A percentile compares a stretch with the other conserved stretches of the same genome.
Evolutionary conservation across 1,139 yeast genomes (phyloP).

Genomic region (Debaryomyces sp.): DNA sequence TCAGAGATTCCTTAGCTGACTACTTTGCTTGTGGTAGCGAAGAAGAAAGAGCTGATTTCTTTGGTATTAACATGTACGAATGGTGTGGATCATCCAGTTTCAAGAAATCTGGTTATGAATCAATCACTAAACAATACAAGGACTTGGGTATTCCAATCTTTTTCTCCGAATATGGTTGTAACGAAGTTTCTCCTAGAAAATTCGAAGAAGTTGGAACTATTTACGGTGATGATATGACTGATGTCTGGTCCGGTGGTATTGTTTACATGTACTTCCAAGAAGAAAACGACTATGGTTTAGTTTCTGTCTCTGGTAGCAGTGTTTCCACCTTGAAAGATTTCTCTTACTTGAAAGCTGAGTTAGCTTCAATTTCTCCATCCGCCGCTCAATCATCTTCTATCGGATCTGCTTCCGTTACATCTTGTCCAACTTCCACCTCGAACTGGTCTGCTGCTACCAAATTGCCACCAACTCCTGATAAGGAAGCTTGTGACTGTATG

Average conservation of each 20-base stretch:
- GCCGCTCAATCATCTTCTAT: conserved; percentile 26
- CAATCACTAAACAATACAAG: conserved; percentile 69
- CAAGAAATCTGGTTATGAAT: conserved; percentile 68
- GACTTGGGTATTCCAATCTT: conserved; percentile 80
- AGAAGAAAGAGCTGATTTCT: conserved; percentile 77
- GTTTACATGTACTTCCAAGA: conserved; percentile 90
- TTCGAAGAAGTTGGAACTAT: conserved; percentile 72
- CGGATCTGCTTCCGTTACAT: conserved; percentile 21
- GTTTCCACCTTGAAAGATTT: conserved; percentile 51
- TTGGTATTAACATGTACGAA: conserved; percentile 93
- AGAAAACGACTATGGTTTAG: conserved; percentile 79
- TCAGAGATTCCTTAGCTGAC: conserved; percentile 73
- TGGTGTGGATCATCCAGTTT: conserved; percentile 86
- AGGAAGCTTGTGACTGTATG: conserved; percentile 61
- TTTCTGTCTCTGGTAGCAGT: conserved; percentile 46
- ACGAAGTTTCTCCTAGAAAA: conserved; percentile 61
- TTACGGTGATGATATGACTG: conserved; percentile 65
- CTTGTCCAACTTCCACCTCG: conserved; percentile 56
- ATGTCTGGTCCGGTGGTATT: conserved; percentile 90
- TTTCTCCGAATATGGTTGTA: conserved; percentile 92
- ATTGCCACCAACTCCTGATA: conserved; percentile 73
- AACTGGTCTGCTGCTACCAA: conserved; percentile 58
- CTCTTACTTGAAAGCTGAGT: conserved; percentile 56
- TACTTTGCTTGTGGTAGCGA: conserved; percentile 77
- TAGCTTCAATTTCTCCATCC: conserved; percentile 54